A percentile compares a stretch with the other conserved stretches of the same genome.
Conservation (phyloP, 371 early-diverging fungal genomes). For the Mortierella sp. region DNA sequence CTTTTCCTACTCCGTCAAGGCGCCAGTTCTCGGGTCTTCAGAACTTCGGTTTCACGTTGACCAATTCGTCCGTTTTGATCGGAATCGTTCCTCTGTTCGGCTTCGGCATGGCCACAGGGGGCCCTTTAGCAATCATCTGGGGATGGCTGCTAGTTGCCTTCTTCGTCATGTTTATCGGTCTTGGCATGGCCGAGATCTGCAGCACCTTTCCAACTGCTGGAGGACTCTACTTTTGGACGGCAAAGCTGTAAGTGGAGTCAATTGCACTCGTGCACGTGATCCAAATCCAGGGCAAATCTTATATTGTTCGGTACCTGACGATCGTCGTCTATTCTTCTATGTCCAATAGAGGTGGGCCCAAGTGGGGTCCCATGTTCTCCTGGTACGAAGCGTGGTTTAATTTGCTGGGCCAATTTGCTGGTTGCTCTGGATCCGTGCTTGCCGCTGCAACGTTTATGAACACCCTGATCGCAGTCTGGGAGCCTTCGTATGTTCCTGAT, state of each 20-base stretch:
- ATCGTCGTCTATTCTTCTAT: no score
- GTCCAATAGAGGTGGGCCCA: conserved; percentile 34
- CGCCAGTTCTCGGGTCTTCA: conserved; percentile 55
- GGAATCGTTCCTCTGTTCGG: conserved; percentile 63
- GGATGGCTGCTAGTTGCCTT: conserved; percentile 71
- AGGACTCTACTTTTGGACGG: conserved; percentile 75
- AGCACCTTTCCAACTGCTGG: conserved; percentile 80
- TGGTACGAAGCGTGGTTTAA: conserved; percentile 76
- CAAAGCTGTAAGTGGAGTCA: conserved; percentile 48
- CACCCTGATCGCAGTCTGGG: conserved; percentile 62
- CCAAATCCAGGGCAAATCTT: no score
- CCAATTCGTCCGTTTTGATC: conserved; percentile 43
- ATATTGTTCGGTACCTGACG: no score
- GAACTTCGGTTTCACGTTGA: conserved; percentile 53
- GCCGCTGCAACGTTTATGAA: conserved; percentile 68
- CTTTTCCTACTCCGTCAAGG: conserved; percentile 11
- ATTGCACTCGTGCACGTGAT: not conserved
- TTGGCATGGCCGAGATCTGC: conserved; percentile 81
- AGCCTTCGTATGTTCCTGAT: conserved; percentile 13
- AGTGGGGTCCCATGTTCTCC: conserved; percentile 70
- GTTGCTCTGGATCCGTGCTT: conserved; percentile 59
- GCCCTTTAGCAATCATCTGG: conserved; percentile 76
- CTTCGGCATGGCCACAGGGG: conserved; percentile 69
- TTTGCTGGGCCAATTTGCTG: conserved; percentile 63
- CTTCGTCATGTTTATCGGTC: conserved; percentile 71